A percentile compares a stretch with the other conserved stretches of the same genome.
These are phyloP conservation scores for Monosporozyma unispora DNA, from an alignment of 805 yeast species.

Conservation along the genomic window DNA sequence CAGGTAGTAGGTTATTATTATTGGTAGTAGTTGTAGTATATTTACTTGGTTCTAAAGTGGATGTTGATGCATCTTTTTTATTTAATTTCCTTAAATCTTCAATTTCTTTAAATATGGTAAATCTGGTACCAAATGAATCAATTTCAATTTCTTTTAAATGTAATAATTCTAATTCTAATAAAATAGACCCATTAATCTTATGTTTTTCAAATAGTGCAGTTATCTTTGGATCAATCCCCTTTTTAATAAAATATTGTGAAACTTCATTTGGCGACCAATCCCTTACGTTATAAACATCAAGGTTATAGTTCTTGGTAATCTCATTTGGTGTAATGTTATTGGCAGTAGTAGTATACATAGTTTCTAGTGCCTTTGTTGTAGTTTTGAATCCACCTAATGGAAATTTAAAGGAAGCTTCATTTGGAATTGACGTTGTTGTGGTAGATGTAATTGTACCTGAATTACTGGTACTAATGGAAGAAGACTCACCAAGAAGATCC, in stretches of 20 bases:
- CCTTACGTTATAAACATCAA: constrained; percentile 30
- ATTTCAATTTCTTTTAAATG: constrained; percentile 88
- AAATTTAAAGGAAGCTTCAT: not conserved
- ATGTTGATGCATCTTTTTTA: not conserved
- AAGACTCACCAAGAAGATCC: constrained; percentile 8
- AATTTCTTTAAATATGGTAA: constrained; percentile 82
- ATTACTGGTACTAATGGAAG: not conserved
- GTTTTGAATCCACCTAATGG: not conserved
- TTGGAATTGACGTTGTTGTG: not conserved
- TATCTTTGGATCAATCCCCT: constrained; percentile 62
- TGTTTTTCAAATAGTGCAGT: constrained; percentile 75
- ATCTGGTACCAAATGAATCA: constrained; percentile 87
- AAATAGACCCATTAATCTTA: constrained; percentile 77
- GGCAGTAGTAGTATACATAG: not conserved
- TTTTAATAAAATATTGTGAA: constrained; percentile 55
- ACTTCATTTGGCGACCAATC: constrained; percentile 85
- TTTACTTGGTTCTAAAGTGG: not conserved
- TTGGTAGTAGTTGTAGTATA: not conserved
- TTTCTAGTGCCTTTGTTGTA: not conserved
- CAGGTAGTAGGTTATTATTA: constrained; percentile 3
- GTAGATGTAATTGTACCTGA: not conserved
- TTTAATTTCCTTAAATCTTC: constrained; percentile 41
- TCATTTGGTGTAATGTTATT: not conserved
- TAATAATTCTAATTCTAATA: constrained; percentile 75
- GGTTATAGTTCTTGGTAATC: not conserved